phyloP scores from a whole-genome alignment of 2,329 filamentous ascomycete species.

The Neocatenulostroma microsporum region DNA sequence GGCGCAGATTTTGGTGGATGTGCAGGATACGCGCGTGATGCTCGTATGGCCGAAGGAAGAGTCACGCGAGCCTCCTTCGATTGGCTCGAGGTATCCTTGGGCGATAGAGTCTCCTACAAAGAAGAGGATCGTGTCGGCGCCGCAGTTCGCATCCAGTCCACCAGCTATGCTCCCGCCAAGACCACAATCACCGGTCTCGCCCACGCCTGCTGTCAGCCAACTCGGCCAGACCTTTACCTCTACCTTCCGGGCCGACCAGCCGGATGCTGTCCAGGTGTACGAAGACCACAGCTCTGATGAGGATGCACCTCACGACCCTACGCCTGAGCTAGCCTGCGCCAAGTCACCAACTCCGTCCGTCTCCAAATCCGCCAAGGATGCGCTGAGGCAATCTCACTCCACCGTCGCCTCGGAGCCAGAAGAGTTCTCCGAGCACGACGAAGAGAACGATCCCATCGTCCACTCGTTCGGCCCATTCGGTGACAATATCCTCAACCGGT shows the following conservation, averaged over 20 bases:
- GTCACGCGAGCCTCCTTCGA: conserved; percentile 42
- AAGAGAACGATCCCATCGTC: conserved; percentile 90
- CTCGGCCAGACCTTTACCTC: conserved; percentile 36
- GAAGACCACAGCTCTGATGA: conserved; percentile 58
- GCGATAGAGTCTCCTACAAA: conserved; percentile 54
- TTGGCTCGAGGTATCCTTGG: conserved; percentile 54
- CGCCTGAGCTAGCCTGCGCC: conserved; percentile 14
- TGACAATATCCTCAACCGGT: conserved; percentile 70
- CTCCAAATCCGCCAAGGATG: conserved; percentile 5
- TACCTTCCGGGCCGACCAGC: conserved; percentile 34
- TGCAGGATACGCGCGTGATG: conserved; percentile 84
- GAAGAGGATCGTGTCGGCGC: conserved; percentile 39
- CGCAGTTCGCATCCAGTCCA: conserved; percentile 50
- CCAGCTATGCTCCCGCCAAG: conserved; percentile 56
- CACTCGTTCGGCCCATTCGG: conserved; percentile 90
- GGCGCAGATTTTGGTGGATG: conserved; percentile 88
- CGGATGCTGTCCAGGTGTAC: conserved; percentile 59
- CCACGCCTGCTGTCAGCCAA: conserved; percentile 47
- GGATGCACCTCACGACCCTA: conserved; percentile 27
- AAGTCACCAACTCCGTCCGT: conserved; percentile 4
- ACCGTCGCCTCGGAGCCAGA: conserved; percentile 35
- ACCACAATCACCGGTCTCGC: conserved; percentile 65
- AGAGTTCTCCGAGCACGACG: conserved; percentile 70
- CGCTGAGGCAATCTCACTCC: conserved; percentile 11
- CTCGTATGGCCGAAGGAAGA: conserved; percentile 70